Conservation (phyloP, 1,139 yeast genomes). For the Suhomyces bribrorum region DNA sequence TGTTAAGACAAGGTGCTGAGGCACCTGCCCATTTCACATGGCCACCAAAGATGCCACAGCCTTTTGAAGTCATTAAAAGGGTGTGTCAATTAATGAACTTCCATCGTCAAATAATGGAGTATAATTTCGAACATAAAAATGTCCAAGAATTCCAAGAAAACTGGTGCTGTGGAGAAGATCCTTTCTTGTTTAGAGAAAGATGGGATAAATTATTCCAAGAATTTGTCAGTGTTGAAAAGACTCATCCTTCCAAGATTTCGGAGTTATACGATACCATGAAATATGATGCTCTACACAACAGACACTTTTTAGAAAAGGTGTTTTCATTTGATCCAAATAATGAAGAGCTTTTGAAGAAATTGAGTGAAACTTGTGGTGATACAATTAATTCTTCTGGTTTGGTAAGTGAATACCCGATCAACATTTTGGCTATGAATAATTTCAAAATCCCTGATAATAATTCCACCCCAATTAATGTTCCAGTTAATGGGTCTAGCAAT, state of each 20-base stretch:
- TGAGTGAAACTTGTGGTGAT: slow-evolving; percentile 46
- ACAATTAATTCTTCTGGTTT: slow-evolving; percentile 62
- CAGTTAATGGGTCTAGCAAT: slow-evolving; percentile 4
- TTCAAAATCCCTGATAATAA: slow-evolving; percentile 52
- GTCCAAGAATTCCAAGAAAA: slow-evolving; percentile 68
- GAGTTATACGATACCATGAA: slow-evolving; percentile 98
- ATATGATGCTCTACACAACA: slow-evolving; percentile 93
- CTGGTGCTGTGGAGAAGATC: slow-evolving; percentile 99
- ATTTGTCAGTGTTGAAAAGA: slow-evolving; percentile 89
- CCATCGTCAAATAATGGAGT: slow-evolving; percentile 81
- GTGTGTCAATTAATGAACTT: slow-evolving; percentile 96
- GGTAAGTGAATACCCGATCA: slow-evolving; percentile 79
- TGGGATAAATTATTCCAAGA: slow-evolving; percentile 97
- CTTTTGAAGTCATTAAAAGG: slow-evolving; percentile 86
- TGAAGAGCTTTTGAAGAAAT: slow-evolving; percentile 40
- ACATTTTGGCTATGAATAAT: slow-evolving; percentile 73
- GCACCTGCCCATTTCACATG: slow-evolving; percentile 99
- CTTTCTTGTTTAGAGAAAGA: slow-evolving; percentile 84
- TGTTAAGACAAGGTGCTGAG: slow-evolving; percentile 91
- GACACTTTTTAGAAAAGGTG: slow-evolving; percentile 81
- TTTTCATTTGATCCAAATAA: slow-evolving; percentile 70
- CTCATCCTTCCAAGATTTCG: slow-evolving; percentile 95
- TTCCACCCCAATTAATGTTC: slow-evolving; percentile 15
- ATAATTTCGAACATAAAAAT: slow-evolving; percentile 70
- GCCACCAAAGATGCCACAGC: slow-evolving; percentile 99